Base-by-base conservation (phyloP, 1,284 basidiomycete genomes). In the Ustilago cynodontis region DNA sequence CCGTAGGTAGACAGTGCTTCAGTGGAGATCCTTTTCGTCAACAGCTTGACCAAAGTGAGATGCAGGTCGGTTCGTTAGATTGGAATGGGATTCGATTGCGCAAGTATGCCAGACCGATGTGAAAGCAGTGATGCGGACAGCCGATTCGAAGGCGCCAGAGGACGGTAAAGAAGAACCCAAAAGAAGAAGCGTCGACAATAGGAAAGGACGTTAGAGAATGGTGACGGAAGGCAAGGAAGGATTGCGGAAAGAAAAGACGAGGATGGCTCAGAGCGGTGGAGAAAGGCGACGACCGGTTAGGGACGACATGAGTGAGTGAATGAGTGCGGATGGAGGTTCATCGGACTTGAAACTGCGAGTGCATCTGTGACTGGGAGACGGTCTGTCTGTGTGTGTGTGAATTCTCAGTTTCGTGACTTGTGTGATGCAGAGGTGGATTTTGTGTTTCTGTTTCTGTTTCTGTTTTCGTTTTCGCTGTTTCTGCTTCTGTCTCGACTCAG, bases 321-420 rank as follows among this genome's bases (percentile, higher is more conserved):
- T 6, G 49, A 37, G 18, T 28, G 33, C 45, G 57, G 57, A 65
- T 65, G 57, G 64, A 59, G 56, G 31, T 49, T 65, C 51, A 50
- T 55, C 57, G 51, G 64, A 65, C 64, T 65, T 54, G 56, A 28
- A 49, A 57, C 52, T 31, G 52, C 43, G 37, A 22, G 18, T 53
- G 18, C n/a, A n/a, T n/a, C n/a, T 33, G n/a, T 16, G 24, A 31
- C 49, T 51, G 49, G n/a, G 16, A 24, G 26, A 29, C 28, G 26
- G 16, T 18, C 29, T 33, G 50, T 33, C 29, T 52, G 14, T 31
- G 11, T 37, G 8, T 20, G 31, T 22, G 18, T 26, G 47, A 20
- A 35, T 20, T 49, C 45, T 3, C 37, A 20, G 11, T 43, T 37
- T 37, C 9, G 9, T 37, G 9, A 37, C 35, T 37, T 37, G 49